A percentile compares a stretch with the other conserved stretches of the same genome.
phyloP scores from a whole-genome alignment of 176 grass and related monocot species.

The Carex parvula region DNA sequence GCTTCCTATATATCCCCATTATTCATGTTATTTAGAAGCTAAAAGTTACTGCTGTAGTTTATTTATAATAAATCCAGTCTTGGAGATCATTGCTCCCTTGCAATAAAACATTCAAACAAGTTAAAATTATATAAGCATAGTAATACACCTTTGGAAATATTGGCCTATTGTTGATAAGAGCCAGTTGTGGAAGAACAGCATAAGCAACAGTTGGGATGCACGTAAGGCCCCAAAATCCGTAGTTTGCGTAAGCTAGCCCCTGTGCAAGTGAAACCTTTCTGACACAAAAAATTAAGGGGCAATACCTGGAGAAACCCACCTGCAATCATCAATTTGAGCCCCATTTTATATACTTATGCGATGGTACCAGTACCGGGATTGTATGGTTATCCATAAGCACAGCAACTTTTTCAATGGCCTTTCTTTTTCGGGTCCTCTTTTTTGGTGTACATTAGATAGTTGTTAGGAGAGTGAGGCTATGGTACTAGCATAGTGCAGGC shows the following conservation, averaged over 20 bases:
- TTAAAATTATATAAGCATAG: neutral
- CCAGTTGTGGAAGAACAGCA: conserved; percentile 36
- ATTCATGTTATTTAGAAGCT: neutral
- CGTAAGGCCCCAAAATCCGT: conserved; percentile 24
- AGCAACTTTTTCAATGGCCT: neutral
- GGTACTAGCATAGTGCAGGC: too few relatives aligned
- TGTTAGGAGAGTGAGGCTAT: neutral
- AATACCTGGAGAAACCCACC: conserved; percentile 29
- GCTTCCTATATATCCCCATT: neutral
- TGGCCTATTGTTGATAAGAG: conserved; percentile 27
- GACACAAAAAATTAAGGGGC: conserved; percentile 22
- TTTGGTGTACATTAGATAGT: neutral
- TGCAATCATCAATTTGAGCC: neutral
- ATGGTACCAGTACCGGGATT: neutral
- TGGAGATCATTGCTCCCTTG: neutral
- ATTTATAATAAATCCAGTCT: neutral
- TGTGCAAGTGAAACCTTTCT: conserved; percentile 16
- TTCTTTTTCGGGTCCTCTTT: neutral
- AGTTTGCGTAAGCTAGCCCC: conserved; percentile 25
- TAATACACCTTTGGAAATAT: conserved; percentile 37
- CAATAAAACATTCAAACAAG: neutral
- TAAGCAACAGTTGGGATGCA: conserved; percentile 27
- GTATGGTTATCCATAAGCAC: neutral
- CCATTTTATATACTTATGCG: neutral
- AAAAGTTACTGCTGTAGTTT: neutral